phyloP scores from a whole-genome alignment of 257 asterid genomes.

The Capsicum baccatum region DNA sequence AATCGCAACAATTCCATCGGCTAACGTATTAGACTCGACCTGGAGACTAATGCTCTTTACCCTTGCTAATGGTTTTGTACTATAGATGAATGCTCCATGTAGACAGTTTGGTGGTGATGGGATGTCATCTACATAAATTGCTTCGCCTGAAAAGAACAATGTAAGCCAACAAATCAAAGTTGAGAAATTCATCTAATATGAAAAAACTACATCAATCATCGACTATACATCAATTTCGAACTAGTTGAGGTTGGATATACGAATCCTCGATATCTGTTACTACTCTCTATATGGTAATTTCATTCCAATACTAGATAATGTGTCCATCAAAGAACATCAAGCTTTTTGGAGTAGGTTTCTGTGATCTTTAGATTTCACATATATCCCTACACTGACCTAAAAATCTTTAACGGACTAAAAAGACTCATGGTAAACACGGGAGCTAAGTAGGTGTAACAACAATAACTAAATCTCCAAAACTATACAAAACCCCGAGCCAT shows the following conservation, averaged over 20 bases:
- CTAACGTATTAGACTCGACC: constrained; percentile 40
- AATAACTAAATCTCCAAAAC: too few species aligned
- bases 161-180: background rate
- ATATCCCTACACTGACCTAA: too few species aligned
- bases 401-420: too few species aligned
- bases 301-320: background rate
- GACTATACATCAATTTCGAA: background rate
- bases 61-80: too few species aligned
- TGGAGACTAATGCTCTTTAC: constrained; percentile 33
- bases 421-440: too few species aligned
- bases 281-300: background rate
- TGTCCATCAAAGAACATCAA: background rate
- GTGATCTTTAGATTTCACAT: too few species aligned
- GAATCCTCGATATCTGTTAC: background rate
- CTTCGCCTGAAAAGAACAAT: constrained; percentile 26
- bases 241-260: background rate
- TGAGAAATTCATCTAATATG: background rate
- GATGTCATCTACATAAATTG: too few species aligned
- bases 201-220: background rate
- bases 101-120: too few species aligned
- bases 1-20: constrained; percentile 46
- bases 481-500: background rate
- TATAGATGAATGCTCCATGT: too few species aligned
- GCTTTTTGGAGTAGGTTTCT: too few species aligned
- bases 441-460: too few species aligned